A percentile compares a stretch with the other conserved stretches of the same genome.
phyloP scores from a whole-genome alignment of 768 basidiomycete species.

The Pholiota microspora region DNA sequence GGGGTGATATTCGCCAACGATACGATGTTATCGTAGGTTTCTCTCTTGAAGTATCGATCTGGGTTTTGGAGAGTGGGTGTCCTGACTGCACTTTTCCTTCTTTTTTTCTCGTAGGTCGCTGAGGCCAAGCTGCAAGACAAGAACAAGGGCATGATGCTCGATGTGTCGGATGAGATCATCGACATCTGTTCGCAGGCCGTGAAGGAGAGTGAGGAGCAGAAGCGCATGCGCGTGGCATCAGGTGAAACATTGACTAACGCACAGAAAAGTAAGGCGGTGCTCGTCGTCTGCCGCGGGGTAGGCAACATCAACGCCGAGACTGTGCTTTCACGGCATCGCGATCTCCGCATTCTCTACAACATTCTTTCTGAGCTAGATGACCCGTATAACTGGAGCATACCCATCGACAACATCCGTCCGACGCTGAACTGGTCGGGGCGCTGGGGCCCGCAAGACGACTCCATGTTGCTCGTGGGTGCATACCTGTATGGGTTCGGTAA shows the following conservation, averaged over 20 bases:
- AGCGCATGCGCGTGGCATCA: constrained; percentile 69
- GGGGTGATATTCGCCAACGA: constrained; percentile 95
- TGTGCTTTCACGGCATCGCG: constrained; percentile 83
- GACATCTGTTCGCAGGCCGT: constrained; percentile 82
- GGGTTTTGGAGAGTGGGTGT: too few relatives aligned
- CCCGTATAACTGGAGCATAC: constrained; percentile 80
- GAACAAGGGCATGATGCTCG: constrained; percentile 88
- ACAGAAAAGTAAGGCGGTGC: constrained; percentile 95
- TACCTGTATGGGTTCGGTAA: constrained; percentile 93
- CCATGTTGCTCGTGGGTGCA: constrained; percentile 92
- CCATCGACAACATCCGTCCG: constrained; percentile 90
- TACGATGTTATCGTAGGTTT: constrained; percentile 88
- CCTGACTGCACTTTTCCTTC: too few relatives aligned
- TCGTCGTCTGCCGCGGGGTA: constrained; percentile 87
- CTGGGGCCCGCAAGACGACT: constrained; percentile 91
- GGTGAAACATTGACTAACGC: constrained; percentile 91
- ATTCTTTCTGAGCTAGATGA: constrained; percentile 74
- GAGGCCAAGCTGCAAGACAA: constrained; percentile 93
- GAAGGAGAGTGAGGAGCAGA: constrained; percentile 78
- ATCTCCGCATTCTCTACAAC: constrained; percentile 84
- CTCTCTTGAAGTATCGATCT: constrained; percentile 1
- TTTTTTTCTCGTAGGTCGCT: too few relatives aligned
- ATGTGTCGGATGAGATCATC: constrained; percentile 91
- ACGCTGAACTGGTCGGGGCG: constrained; percentile 96
- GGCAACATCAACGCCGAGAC: constrained; percentile 98